Evolutionary conservation across 1,139 yeast genomes (phyloP), one percentile per base, ranked within the genome.

Genomic region (Saccharomycopsis hybrid): DNA sequence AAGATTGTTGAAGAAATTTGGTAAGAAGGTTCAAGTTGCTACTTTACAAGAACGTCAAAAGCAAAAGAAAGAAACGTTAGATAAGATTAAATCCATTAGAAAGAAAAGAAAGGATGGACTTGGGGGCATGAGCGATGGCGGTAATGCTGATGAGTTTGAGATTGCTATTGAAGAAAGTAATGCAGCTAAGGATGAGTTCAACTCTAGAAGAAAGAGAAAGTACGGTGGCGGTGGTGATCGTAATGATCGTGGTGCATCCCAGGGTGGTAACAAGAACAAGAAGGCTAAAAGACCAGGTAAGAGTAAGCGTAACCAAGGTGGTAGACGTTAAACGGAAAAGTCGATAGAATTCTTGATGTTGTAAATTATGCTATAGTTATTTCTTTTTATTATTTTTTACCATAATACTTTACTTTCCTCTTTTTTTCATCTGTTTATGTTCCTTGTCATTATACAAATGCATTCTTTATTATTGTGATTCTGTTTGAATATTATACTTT

Each of bases 11-110:
- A 92, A 90, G 82, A 92, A 92, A 73, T 90, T 88, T 60, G 98
- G 98, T 69, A 92, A 92, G 72, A 95, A 90, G 72, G 97, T 90
- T 41, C 97, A 90, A 72, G 79, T 86, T 61, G 95, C 88, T 58
- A 89, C 96, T 48, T 76, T 90, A 62, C 97, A 89, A 70, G 89
- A 87, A 61, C 85, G 97, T 70, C 96, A 90, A 64, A 85, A 87
- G 73, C 95, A 89, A 62, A 92, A 90, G 84, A 81, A 80, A 64
- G 96, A 88, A 44, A 82, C 96, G 25, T 72, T 92, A 59, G 97
- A 90, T 33, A 86, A 85, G 72, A 88, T 92, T 67, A 89, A 89
- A 68, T 77, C 86, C 31, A 77, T 92, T 63, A 89, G 87, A 76
- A 88, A 87, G 79, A 82, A 95, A 70, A 82, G 84, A 59, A 78